Conservation (phyloP, 2,329 filamentous ascomycete species). For the Trichoderma oligosporum region DNA sequence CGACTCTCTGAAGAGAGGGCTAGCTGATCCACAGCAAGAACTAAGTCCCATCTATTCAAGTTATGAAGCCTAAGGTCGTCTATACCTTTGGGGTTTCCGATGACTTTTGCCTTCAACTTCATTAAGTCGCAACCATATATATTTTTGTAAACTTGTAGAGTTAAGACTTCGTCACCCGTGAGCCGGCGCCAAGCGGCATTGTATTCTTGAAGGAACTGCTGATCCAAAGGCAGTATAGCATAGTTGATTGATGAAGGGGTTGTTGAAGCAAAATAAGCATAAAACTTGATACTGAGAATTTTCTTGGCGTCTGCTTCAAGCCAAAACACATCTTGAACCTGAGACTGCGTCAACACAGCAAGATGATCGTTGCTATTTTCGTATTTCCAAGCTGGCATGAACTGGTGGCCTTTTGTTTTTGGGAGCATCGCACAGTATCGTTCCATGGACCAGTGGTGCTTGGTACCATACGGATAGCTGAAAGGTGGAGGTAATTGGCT, state of each 20-base stretch:
- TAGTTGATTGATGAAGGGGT: not conserved
- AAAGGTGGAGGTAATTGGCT: not conserved
- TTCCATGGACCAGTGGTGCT: not conserved
- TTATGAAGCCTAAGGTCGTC: not conserved
- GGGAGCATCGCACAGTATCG: not conserved
- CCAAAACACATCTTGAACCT: constrained; percentile 20
- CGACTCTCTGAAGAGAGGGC: not conserved
- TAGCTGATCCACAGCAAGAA: not conserved
- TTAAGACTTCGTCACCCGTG: not conserved
- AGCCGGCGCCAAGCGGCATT: constrained; percentile 1
- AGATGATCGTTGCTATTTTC: constrained; percentile 9
- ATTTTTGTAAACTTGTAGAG: not conserved
- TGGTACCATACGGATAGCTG: not conserved
- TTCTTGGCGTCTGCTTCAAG: not conserved
- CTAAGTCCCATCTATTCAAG: not conserved
- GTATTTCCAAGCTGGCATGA: not conserved
- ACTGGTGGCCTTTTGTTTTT: not conserved
- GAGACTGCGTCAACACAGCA: constrained; percentile 6
- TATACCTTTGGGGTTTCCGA: not conserved
- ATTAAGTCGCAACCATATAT: not conserved
- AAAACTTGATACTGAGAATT: not conserved
- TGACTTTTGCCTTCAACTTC: not conserved
- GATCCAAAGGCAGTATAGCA: not conserved
- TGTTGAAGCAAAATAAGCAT: constrained; percentile 17
- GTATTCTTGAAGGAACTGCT: not conserved